Evolutionary conservation across 768 basidiomycete genomes (phyloP).

Genomic region (Lentinula guzmanii): DNA sequence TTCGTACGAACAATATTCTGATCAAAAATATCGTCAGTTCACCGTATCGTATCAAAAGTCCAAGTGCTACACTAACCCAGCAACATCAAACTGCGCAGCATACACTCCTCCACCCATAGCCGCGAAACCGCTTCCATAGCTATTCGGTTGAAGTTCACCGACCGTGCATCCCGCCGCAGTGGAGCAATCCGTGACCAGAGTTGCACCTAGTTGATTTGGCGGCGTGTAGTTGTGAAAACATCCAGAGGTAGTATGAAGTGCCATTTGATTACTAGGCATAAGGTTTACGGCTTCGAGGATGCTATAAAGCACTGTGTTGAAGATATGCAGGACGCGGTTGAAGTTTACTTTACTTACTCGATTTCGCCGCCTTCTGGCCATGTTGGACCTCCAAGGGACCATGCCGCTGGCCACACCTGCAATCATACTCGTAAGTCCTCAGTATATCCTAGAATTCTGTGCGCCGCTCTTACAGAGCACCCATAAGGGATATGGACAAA

Average conservation of each 20-base stretch:
- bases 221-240: conserved; percentile 21
- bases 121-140: conserved; percentile 66
- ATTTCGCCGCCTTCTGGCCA: conserved; percentile 48
- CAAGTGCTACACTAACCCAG: conserved; percentile 19
- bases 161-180: conserved; percentile 62
- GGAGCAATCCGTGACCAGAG: conserved; percentile 52
- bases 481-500: conserved; percentile 43
- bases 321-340: conserved; percentile 13
- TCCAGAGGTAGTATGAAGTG: conserved; percentile 64
- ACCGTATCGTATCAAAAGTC: background rate
- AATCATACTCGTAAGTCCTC: background rate
- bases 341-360: conserved; percentile 21
- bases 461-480: conserved; percentile 36
- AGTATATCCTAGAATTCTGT: background rate
- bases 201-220: conserved; percentile 39
- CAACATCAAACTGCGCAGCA: conserved; percentile 62
- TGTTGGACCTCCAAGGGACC: conserved; percentile 12
- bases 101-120: conserved; percentile 69
- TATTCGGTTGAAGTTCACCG: conserved; percentile 48
- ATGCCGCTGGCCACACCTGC: background rate
- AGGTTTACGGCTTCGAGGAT: conserved; percentile 83
- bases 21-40: background rate
- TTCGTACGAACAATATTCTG: conserved; percentile 19
- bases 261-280: conserved; percentile 64
- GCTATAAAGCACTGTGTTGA: conserved; percentile 23